Base-by-base conservation (phyloP, 1,284 basidiomycete genomes). In the Golubevia sp. region DNA sequence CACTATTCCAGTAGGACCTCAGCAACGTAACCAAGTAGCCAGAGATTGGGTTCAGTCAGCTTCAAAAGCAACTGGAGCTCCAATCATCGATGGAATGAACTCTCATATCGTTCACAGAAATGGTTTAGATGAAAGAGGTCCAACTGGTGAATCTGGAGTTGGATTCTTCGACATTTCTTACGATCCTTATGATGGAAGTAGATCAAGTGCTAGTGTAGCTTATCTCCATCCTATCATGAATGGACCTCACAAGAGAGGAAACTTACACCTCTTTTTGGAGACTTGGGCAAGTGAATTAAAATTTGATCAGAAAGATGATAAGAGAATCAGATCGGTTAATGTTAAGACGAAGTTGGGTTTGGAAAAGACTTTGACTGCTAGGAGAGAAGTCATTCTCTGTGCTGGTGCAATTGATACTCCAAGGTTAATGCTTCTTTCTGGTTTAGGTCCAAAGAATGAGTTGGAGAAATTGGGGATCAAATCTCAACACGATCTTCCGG, bases 391-490 rank as follows among this genome's bases (percentile, higher is more conserved):
- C 48, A 76, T 82, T 25, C 64, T 84, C 1, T 78, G 75, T 48
- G 82, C 80, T 4, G 82, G 82, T 44, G 82, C 82, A 2, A 80
- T 87, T 55, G 86, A 87, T 70, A 84, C 85, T 2, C 86, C 87
- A 0, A 84, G 87, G 51, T 81, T 88, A 11, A 79, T 88, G 1
- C 86, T 88, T 53, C 79, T 87, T 21, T 87, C 87, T 0, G 88
- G 88, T 2, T 86, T 88, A 26, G 88, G 88, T 13, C 77, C 85
- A 23, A 73, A 71, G 3, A 73, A 80, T 7, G 78, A 88, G 4
- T 77, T 88, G 2, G 76, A 84, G 44, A 74, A 66, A 24, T 68
- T 86, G 3, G 85, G 85, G 1, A 77, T 88, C 38, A 68, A 81
- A 1, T 68, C 84, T 38, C 83, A 84, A 59, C 67, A 86, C 56